These are phyloP conservation scores for Polyporus tsugae DNA, from an alignment of 1,284 basidiomycete genomes.

Conservation along the genomic window DNA sequence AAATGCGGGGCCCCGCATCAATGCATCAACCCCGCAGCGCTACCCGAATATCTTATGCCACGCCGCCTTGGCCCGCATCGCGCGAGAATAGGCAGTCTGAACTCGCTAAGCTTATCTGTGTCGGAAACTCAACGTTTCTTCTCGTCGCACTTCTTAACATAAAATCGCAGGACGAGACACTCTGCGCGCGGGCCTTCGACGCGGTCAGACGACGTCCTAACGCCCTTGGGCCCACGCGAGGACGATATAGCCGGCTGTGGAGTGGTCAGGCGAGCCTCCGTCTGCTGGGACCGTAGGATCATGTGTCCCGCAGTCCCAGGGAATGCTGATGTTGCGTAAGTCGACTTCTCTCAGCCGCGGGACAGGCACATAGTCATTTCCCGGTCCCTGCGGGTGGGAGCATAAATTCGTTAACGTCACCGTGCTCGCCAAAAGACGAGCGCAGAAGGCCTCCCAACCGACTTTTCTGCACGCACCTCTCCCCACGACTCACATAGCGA, in stretches of 20 bases:
- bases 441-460: not conserved
- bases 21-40: slow-evolving; percentile 1
- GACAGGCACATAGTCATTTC: not conserved
- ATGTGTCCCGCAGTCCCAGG: not conserved
- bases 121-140: not conserved
- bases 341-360: not conserved
- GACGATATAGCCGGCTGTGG: not conserved
- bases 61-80: not conserved
- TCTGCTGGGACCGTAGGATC: not conserved
- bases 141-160: not conserved
- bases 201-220: not conserved
- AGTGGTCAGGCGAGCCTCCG: not conserved
- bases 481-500: not conserved
- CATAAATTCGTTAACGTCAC: not conserved
- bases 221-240: not conserved
- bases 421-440: not conserved
- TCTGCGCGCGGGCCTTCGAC: not conserved
- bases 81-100: not conserved
- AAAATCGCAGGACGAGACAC: not conserved
- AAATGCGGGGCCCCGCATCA: slow-evolving; percentile 8
- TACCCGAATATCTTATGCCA: not conserved
- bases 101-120: not conserved
- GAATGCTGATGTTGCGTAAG: slow-evolving; percentile 6
- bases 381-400: not conserved
- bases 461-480: not conserved